Percentiles rank a stretch among this genome's conserved stretches.
phyloP scores from a whole-genome alignment of 371 early-diverging fungal genomes.

The Mortierella sp. region DNA sequence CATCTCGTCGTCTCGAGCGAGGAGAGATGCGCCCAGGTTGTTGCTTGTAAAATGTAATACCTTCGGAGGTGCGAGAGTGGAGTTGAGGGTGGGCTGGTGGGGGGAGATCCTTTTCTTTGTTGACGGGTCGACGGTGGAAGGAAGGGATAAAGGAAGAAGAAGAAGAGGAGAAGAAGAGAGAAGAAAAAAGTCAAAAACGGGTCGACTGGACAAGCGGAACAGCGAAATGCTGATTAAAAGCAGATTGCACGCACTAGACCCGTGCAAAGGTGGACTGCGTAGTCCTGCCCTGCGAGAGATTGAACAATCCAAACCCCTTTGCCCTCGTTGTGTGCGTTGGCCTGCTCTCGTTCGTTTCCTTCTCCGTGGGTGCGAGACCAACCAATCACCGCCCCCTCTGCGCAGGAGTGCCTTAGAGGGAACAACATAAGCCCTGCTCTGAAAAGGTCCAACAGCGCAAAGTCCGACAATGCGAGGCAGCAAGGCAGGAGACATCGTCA shows the following conservation, averaged over 20 bases:
- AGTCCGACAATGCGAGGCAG: not conserved
- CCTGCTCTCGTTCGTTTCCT: constrained; percentile 13
- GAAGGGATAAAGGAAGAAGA: not conserved
- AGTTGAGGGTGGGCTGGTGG: not conserved
- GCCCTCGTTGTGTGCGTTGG: constrained; percentile 4
- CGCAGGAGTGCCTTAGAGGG: not conserved
- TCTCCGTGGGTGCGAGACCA: not conserved
- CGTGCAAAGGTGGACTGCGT: not conserved
- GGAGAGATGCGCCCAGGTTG: not conserved
- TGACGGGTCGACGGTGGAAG: constrained; percentile 8
- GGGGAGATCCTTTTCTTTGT: not conserved
- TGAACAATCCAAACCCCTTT: not conserved
- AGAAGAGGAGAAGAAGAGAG: not conserved
- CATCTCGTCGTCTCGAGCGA: not conserved
- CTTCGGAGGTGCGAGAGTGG: not conserved
- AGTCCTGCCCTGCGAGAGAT: not conserved
- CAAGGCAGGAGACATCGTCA: too few relatives aligned
- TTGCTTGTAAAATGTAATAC: not conserved
- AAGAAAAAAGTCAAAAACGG: not conserved
- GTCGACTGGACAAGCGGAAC: not conserved
- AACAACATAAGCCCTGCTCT: constrained; percentile 7
- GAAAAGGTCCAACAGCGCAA: too few relatives aligned
- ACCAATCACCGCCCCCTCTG: not conserved
- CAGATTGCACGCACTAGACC: not conserved
- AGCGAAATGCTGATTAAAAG: too few relatives aligned